Conservation (phyloP, 768 basidiomycete species). For the Suillus alpinus region DNA sequence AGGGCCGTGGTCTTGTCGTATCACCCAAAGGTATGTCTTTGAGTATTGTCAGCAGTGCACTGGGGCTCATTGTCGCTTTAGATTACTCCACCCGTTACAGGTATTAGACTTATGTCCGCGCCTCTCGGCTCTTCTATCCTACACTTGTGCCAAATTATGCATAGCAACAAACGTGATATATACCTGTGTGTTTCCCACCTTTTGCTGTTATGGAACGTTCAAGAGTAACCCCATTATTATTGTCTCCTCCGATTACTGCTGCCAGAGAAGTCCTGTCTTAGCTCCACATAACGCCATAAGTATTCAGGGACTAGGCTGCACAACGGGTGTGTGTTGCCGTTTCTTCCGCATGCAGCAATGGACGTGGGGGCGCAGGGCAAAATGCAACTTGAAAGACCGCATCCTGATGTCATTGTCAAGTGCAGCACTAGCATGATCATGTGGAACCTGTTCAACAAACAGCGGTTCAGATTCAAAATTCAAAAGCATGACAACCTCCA, state of each 20-base stretch:
- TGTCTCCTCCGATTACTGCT: neutral
- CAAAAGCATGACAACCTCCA: neutral
- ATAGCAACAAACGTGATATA: neutral
- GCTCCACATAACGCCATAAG: neutral
- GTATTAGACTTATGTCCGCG: conserved; percentile 40
- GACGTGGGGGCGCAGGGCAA: neutral
- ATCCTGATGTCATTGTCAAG: neutral
- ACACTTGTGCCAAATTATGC: no score
- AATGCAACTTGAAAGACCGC: neutral
- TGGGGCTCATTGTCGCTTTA: conserved; percentile 23
- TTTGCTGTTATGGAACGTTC: neutral
- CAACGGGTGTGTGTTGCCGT: neutral
- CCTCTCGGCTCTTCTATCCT: neutral
- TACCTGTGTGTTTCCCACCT: neutral
- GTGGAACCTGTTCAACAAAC: neutral
- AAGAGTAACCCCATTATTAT: neutral
- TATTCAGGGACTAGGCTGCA: neutral
- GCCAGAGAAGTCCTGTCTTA: neutral
- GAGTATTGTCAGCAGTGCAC: conserved; percentile 1
- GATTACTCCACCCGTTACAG: conserved; percentile 84
- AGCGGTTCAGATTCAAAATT: neutral
- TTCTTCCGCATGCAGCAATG: neutral
- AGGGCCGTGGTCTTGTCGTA: conserved; percentile 96
- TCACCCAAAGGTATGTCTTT: conserved; percentile 79
- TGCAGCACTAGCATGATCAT: neutral